Evolutionary conservation across 805 yeast species (phyloP), one percentile per base, ranked within the genome.

Genomic region (Ascoidea asiatica): DNA sequence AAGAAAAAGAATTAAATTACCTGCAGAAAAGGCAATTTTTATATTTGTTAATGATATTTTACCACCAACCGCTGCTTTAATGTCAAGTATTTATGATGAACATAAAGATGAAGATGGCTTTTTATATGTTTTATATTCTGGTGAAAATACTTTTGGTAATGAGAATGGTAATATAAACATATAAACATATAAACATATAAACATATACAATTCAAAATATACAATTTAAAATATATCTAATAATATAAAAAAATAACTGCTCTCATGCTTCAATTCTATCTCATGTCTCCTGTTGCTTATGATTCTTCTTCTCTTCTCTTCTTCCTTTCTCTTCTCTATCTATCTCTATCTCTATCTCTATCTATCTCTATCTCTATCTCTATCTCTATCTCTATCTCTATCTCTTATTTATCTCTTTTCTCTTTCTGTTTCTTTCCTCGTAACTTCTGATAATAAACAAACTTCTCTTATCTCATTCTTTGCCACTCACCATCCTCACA

Each of bases 71-170:
- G 97, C 97, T 19, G 95, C 97, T 17, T 74, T 92, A 53, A 87
- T 92, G 92, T 82, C 95, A 55, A 75, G 92, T 20, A 83, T 92
- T 51, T 92, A 92, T 60, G 95, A 89, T 57, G 97, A 92, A 63
- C 95, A 92, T 65, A 88, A 88, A 67, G 98, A 92, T 60, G 90
- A 90, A 59, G 98, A 92, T 62, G 98, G 98, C 36, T 92, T 92
- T 65, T 76, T 92, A 58, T 92, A 92, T 65, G 90, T 92, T 52
- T 77, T 95, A 51, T 90, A 90, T 67, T 85, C 96, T 5, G 97
- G 98, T 42, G 98, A 92, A 65, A 92, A 92, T 66, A 92, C 98
- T 5, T 92, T 92, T 68, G 98, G 98, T 17, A 47, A 29, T 15
- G 15, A 29, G 8, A 29, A 29, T 29, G 15, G 35, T 2, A 11